Base-by-base conservation (phyloP, 2,329 filamentous ascomycete species). In the Coccinonectria pachysandricola region DNA sequence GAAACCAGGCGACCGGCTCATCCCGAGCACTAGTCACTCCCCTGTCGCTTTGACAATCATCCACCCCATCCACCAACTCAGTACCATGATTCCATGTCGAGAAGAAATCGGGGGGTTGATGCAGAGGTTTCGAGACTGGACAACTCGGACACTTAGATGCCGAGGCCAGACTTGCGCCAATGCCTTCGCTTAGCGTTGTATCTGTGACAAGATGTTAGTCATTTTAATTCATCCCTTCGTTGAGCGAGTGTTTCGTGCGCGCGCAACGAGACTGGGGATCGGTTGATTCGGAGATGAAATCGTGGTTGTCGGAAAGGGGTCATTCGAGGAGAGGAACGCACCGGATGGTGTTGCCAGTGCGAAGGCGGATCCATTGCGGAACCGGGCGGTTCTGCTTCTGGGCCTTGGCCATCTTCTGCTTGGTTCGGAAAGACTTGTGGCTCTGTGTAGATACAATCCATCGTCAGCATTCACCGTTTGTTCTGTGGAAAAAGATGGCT, bases 381-480 rank as follows among this genome's bases (percentile, higher is more conserved):
- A 98, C 95, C 54, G 91, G 91, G 64, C 91, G 82, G 81, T 98
- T 98, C 76, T 96, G 88, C 79, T 94, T 96, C 77, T 96, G 88
- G 63, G 91, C 91, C 77, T 88, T 95, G 62, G 91, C 91, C 73
- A 98, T 86, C 91, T 98, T 98, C 70, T 92, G 82, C 87, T 98
- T 98, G 70, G 87, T 95, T 65, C 87, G 83, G 86, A 98, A 98
- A 63, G 87, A 84, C 81, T 98, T 98, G 75, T 98, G 86, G 80
- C 81, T 88, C 88, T 96, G 64, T 21, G 37, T 18, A 37, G 18
- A 28, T n/a, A 21, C 25, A 19, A 21, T 29, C 26, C n/a, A n/a
- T 29, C 12, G 35, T 53, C 42, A 53, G 50, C 37, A 21, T 38
- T 36, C 35, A 14, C 23, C n/a, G n/a, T n/a, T n/a, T n/a, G 13